Base-by-base conservation (phyloP, 2,329 filamentous ascomycete species). In the Ophiostoma perfectum region DNA sequence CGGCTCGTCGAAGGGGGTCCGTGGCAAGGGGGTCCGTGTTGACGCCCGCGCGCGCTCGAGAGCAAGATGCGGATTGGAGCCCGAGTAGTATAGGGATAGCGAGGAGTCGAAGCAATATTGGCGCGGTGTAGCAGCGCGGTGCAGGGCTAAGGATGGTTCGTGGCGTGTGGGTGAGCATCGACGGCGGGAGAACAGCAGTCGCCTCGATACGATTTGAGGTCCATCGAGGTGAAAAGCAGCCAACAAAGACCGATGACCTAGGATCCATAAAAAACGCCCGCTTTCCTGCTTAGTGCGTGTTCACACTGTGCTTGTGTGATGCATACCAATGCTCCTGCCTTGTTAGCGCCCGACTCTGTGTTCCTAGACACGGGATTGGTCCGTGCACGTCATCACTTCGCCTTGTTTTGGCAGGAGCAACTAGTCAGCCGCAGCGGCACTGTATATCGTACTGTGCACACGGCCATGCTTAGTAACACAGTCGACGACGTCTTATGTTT, bases 181-280 rank as follows among this genome's bases (percentile, higher is more conserved):
- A 12, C 8, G 14, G 39, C n/a, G 58, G 38, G 38, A 5, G 39
- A 8, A 38, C 38, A 42, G 27, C 36, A 39, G 58, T 38, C 38
- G 38, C 41, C 38, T 14, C 45, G 38, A 62, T 58, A n/a, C 41
- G 36, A 5, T 60, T 63, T 38, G 65, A 64, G 60, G 68, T 67
- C 64, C 65, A 66, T 44, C 47, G 36, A 12, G 16, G 18, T 63
- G 60, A 66, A 68, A 66, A 68, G 55, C 67, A 66, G 60, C 65
- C 67, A 69, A 64, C 67, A 69, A 66, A 69, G 65, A 18, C 52
- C 60, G 55, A 36, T 39, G 39, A 42, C 60, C 11, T 42, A 18
- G 36, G 58, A 27, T 42, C 67, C 67, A 66, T 47, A 68, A 45
- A 64, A 36, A 60, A 60, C 42, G 60, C 60, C 39, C 27, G 60